Base-by-base conservation (phyloP, 2,329 filamentous ascomycete genomes). In the Davidsoniella neocaledoniae region DNA sequence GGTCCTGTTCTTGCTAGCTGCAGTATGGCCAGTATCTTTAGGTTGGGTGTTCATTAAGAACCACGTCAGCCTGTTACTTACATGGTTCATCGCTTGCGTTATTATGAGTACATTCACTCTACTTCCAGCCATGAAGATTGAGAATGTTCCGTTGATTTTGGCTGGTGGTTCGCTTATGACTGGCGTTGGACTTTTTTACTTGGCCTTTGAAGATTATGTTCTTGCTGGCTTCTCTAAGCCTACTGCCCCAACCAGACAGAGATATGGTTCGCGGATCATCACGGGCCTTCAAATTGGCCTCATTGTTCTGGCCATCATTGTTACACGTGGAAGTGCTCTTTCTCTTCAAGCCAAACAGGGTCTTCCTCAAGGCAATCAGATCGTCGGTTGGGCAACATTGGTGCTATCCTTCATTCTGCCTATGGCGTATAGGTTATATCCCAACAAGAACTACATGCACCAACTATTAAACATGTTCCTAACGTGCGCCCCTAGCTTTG, bases 81-180 rank as follows among this genome's bases (percentile, higher is more conserved):
- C 78, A 0, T 98, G 91, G 91, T 71, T 74, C 7, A 58, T 81
- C 37, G 83, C 84, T 3, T 95, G 88, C 63, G 56, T 81, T 2
- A 67, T 80, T 3, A 94, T 96, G 87, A 91, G 90, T 61, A 73
- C 76, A 2, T 98, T 98, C 60, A 98, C 91, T 0, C 65, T 96
- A 12, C 70, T 98, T 1, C 83, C 86, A 1, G 91, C 86, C 2
- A 81, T 84, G 63, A 98, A 96, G 63, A 68, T 77, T 1, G 93
- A 98, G 61, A 77, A 83, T 57, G 62, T 86, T 3, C 72, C 69
- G 50, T 69, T 86, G 23, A 86, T 94, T 56, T 66, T 87, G 53
- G 62, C 79, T 42, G 88, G 88, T 4, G 91, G 88, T 6, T 63
- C 71, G 5, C 63, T 91, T 12, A 96, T 96, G 83, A 76, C 82